Conservation (phyloP, 257 asterid genomes). For the Rhazya stricta region DNA sequence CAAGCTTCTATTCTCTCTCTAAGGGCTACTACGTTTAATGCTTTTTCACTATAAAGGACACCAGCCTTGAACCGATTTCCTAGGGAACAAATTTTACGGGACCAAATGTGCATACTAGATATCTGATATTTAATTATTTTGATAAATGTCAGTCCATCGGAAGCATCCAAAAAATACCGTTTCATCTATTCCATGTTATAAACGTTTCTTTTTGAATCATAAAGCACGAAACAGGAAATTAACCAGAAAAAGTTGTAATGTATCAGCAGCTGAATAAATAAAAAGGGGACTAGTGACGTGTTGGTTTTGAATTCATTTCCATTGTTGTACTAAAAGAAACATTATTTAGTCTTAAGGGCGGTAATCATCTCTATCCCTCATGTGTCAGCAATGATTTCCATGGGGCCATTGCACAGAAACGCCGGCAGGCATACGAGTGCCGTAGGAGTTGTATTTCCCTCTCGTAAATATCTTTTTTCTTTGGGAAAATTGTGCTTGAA, state of each 20-base stretch:
- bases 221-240: not conserved
- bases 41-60: not conserved
- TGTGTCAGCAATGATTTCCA: not conserved
- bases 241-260: not conserved
- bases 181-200: not conserved
- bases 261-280: not conserved
- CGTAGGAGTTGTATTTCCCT: not conserved
- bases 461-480: not conserved
- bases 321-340: not conserved
- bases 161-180: not conserved
- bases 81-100: not conserved
- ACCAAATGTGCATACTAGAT: not conserved
- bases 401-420: not conserved
- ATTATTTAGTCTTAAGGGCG: not conserved
- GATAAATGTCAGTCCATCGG: not conserved
- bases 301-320: not conserved
- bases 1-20: not conserved
- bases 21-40: not conserved
- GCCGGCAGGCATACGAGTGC: not conserved
- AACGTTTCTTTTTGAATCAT: not conserved
- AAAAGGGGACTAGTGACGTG: not conserved
- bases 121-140: not conserved
- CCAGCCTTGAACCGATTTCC: not conserved
- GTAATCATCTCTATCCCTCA: not conserved
- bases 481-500: too few relatives aligned